Base-by-base conservation (phyloP, 2,329 filamentous ascomycete species). In the Diplocarpon rosae region DNA sequence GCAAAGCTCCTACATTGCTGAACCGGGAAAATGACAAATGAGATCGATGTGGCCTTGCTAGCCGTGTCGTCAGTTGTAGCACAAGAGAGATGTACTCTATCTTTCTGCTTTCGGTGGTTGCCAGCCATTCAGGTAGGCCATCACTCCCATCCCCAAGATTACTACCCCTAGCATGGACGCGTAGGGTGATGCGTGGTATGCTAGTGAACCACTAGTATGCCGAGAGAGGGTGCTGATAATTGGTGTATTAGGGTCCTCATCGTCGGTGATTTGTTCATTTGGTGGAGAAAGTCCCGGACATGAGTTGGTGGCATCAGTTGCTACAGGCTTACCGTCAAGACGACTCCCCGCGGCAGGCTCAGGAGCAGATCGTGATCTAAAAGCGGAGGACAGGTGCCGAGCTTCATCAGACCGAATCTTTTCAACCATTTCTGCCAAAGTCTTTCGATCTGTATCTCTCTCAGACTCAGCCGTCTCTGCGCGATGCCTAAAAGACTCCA, bases 81-180 rank as follows among this genome's bases (percentile, higher is more conserved):
- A 42, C 42, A 38, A 31, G 44, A 36, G 37, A 20, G 28, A 30
- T 16, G 7, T 7, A 32, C 7, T 48, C 42, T 56, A 62, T 52
- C 53, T 53, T 34, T 62, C 58, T 17, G 54, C 54, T 47, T 62
- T 62, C 32, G 57, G 53, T 39, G 57, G 52, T 50, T 87, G 83
- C 84, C 84, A 90, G 41, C 83, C 82, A 59, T 92, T 92, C 55
- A 92, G 72, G 64, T 88, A 89, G 34, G 83, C 84, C 85, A 92
- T 92, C 52, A 92, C 63, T 12, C 85, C 83, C 67, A 92, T 82
- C 28, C 85, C 85, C 49, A 92, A 68, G 45, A 92, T 64, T 20
- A 92, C 85, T 28, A 92, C 85, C 10, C 85, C 83, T 37, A 92
- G 65, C 75, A 90, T 87, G 1, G 83, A 88, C 33, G 83, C 81